Evolutionary conservation across 108 stramenopile species (phyloP).

Genomic region (Hondaea fermentalgiana): DNA sequence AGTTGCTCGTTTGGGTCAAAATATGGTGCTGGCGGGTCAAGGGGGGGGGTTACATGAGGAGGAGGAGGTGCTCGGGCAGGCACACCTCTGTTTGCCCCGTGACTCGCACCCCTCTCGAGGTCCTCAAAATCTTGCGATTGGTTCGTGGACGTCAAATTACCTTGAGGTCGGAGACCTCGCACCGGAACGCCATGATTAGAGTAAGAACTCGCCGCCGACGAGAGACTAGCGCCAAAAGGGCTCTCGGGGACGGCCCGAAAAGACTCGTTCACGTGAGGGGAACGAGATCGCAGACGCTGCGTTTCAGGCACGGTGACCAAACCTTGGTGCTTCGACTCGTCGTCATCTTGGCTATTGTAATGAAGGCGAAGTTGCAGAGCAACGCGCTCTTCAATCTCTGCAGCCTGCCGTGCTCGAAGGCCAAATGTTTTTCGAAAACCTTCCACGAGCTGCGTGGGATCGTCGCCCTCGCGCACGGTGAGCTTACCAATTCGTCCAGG

Average conservation of each 20-base stretch:
- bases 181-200: no score
- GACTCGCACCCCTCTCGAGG: no score
- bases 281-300: no score
- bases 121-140: no score
- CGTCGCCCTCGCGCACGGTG: background rate
- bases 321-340: background rate
- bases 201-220: no score
- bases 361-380: background rate
- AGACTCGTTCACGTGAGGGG: no score
- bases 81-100: no score
- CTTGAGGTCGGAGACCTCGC: no score
- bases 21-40: background rate
- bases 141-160: no score
- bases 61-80: background rate
- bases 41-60: background rate
- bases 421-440: background rate
- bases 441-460: background rate
- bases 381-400: background rate
- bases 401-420: background rate
- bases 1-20: background rate
- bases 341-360: background rate
- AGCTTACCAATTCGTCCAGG: background rate
- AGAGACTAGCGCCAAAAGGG: no score
- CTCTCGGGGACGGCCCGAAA: no score
- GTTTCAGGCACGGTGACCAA: no score